Conservation (phyloP, 257 asterid species). For the Solanum neorickii region DNA sequence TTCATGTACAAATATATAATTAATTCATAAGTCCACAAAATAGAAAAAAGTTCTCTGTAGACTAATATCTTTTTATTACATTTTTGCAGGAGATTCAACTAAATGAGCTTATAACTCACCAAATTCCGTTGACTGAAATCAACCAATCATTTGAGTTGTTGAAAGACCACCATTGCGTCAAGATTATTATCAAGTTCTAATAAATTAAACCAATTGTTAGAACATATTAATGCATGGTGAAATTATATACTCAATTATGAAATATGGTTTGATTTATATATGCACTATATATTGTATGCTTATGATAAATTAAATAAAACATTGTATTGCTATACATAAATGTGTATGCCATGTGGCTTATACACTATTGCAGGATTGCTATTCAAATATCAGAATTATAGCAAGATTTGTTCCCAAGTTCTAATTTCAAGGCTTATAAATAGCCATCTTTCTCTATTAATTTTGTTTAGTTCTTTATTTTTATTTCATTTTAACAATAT, state of each 20-base stretch:
- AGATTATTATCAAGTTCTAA: slow-evolving; percentile 44
- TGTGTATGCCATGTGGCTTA: not conserved
- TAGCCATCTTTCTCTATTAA: not conserved
- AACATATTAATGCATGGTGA: not conserved
- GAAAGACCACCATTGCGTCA: slow-evolving; percentile 37
- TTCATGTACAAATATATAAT: no score
- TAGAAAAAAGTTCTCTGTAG: not conserved
- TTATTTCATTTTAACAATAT: not conserved
- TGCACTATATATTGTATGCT: not conserved
- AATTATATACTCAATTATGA: not conserved
- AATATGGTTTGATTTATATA: not conserved
- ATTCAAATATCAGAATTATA: not conserved
- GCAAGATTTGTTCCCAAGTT: not conserved
- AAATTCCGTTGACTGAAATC: slow-evolving; percentile 37
- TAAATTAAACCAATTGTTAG: not conserved
- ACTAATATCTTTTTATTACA: not conserved
- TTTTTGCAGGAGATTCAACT: slow-evolving; percentile 45
- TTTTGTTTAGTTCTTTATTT: not conserved
- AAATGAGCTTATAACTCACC: slow-evolving; percentile 40
- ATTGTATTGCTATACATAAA: no score
- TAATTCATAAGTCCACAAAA: not conserved
- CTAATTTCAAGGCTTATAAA: not conserved
- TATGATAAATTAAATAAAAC: not conserved
- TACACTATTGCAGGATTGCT: not conserved
- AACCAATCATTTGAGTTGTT: slow-evolving; percentile 35